Evolutionary conservation across 2,329 filamentous ascomycete genomes (phyloP).

Genomic region (Dactylellina sp.): DNA sequence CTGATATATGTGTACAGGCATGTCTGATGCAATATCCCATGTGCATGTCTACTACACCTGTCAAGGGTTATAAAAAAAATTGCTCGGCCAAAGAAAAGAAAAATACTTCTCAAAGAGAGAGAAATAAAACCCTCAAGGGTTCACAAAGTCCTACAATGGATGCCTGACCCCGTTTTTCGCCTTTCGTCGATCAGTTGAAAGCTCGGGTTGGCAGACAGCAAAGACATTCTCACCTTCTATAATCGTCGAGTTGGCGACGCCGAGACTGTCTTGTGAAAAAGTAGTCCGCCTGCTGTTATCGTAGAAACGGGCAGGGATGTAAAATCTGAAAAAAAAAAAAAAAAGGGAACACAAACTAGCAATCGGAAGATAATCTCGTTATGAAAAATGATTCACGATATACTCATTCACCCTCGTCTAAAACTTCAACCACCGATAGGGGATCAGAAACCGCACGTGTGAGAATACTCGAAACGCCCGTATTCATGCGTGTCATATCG

Average conservation of each 20-base stretch:
- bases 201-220: constrained; percentile 39
- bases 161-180: constrained; percentile 52
- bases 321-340: too few species aligned
- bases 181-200: constrained; percentile 52
- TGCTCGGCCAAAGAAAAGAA: constrained; percentile 39
- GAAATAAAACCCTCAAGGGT: constrained; percentile 19
- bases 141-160: constrained; percentile 13
- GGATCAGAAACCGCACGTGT: constrained; percentile 17
- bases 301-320: constrained; percentile 31
- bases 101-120: background rate
- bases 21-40: constrained; percentile 7
- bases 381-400: background rate
- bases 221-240: constrained; percentile 44
- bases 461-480: background rate
- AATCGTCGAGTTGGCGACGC: constrained; percentile 44
- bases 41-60: constrained; percentile 17
- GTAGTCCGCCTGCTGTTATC: constrained; percentile 45
- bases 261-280: constrained; percentile 54
- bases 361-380: constrained; percentile 9
- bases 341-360: constrained; percentile 2
- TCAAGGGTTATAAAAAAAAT: constrained; percentile 22
- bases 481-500: constrained; percentile 26
- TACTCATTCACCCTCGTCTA: background rate
- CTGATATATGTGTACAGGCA: too few species aligned
- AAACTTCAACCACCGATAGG: too few species aligned